These are phyloP conservation scores for Solanum ahanhuiri DNA, from an alignment of 257 asterid genomes.

Conservation along the genomic window DNA sequence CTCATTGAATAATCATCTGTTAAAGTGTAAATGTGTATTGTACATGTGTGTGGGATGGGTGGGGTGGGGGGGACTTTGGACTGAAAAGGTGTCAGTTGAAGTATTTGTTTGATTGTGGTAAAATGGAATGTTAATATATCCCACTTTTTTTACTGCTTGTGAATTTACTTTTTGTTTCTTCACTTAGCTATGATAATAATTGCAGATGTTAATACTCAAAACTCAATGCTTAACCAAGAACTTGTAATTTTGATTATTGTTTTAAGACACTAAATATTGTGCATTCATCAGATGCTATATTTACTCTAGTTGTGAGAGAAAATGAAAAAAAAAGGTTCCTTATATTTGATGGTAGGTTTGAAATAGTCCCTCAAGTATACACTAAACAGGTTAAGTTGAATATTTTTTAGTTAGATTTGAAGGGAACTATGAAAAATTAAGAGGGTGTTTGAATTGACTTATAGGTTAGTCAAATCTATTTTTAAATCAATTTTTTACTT, in stretches of 20 bases:
- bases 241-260: not conserved
- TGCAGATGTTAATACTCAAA: not conserved
- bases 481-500: no score
- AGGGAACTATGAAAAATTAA: not conserved
- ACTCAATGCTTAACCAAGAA: not conserved
- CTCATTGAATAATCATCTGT: not conserved
- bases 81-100: not conserved
- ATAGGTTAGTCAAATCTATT: no score
- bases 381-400: not conserved
- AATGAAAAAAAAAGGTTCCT: not conserved
- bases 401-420: not conserved
- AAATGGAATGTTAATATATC: conserved; percentile 11
- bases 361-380: not conserved
- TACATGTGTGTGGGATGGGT: not conserved
- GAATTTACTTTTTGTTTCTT: not conserved
- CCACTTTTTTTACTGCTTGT: not conserved
- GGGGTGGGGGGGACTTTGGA: not conserved
- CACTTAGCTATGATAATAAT: not conserved
- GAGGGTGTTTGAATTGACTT: no score
- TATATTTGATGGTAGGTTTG: not conserved
- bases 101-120: conserved; percentile 9
- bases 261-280: not conserved
- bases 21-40: not conserved
- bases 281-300: not conserved
- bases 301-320: not conserved